phyloP scores from a whole-genome alignment of 192 early-diverging fungal genomes.

The Backusella tuberculispora region DNA sequence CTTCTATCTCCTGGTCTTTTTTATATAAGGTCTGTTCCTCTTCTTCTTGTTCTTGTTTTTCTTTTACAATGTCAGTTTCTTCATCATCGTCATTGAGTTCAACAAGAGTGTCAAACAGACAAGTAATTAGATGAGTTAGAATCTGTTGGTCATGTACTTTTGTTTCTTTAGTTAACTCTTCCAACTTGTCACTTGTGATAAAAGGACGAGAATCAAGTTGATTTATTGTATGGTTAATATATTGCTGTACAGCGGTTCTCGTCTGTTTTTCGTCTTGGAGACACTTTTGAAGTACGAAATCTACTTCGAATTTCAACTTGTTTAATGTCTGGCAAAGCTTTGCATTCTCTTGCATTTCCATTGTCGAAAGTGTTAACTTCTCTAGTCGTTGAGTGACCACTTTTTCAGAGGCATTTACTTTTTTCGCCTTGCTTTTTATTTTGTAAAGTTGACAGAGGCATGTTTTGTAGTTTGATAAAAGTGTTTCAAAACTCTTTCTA shows the following conservation, averaged over 20 bases:
- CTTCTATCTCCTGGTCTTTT: neutral
- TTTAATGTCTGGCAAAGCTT: neutral
- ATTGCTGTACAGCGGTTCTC: neutral
- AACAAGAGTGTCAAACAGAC: conserved; percentile 3
- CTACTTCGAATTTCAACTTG: conserved; percentile 9
- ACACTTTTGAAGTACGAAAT: neutral
- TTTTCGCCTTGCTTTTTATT: conserved; percentile 4
- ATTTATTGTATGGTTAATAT: neutral
- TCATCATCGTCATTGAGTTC: neutral
- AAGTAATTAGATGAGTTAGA: neutral
- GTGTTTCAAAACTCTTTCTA: neutral
- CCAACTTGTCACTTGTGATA: no score
- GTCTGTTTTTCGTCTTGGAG: neutral
- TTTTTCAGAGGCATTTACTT: neutral
- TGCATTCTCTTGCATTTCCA: neutral
- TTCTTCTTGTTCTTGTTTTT: neutral
- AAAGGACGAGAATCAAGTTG: no score
- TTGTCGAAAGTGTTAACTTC: neutral
- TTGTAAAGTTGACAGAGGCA: neutral
- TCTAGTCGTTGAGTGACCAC: neutral
- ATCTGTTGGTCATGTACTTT: neutral
- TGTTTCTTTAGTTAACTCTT: no score
- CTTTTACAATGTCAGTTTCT: no score
- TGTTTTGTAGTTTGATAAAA: conserved; percentile 9
- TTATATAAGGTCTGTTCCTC: neutral